These are phyloP conservation scores for Ceratocystis harringtonii DNA, from an alignment of 2,329 filamentous ascomycete species.

Conservation along the genomic window DNA sequence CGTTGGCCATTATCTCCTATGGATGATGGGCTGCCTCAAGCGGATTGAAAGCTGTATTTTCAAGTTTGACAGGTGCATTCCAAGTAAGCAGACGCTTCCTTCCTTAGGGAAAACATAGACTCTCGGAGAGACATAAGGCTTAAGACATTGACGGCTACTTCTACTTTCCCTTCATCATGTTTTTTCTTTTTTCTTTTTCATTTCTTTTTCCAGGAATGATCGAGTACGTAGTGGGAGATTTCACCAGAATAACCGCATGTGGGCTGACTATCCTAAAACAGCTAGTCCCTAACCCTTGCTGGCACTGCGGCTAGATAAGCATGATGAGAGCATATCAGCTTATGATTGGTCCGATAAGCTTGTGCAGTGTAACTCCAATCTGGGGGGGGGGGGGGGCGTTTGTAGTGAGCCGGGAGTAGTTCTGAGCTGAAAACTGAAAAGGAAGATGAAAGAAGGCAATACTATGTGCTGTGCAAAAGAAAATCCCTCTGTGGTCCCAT, in stretches of 20 bases:
- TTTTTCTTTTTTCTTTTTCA: neutral
- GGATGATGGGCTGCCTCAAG: neutral
- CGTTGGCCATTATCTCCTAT: neutral
- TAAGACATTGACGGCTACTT: no score
- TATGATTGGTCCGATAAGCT: slow-evolving; percentile 2
- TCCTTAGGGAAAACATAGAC: no score
- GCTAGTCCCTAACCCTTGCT: neutral
- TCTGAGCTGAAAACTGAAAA: neutral
- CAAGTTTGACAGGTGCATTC: no score
- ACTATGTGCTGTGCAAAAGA: no score
- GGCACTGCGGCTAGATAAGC: slow-evolving; percentile 1
- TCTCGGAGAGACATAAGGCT: no score
- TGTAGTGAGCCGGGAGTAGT: neutral
- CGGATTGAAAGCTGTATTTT: no score
- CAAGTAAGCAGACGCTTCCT: no score
- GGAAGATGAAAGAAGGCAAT: neutral
- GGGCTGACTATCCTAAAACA: neutral
- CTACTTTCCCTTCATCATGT: no score
- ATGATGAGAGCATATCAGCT: neutral
- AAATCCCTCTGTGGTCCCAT: no score
- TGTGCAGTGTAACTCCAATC: neutral
- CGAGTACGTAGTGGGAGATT: neutral
- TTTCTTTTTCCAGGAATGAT: neutral
- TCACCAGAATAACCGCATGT: neutral
- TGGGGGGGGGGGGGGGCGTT: neutral